Percentiles rank a stretch among this genome's conserved stretches.
Conservation (phyloP, 345 rosid genomes). For the Syzygium jambos region DNA sequence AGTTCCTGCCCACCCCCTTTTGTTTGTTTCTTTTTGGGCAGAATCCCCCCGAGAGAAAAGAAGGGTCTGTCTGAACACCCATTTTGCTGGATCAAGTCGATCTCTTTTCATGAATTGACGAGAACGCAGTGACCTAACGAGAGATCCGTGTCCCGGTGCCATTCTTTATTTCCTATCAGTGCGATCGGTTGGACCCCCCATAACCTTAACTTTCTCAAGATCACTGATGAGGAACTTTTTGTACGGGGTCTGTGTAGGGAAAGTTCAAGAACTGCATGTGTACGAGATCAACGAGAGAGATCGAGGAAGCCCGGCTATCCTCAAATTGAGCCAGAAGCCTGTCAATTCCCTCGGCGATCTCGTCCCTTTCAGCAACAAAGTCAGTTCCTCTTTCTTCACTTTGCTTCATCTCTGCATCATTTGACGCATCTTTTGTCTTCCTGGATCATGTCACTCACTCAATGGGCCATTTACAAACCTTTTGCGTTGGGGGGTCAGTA, state of each 20-base stretch:
- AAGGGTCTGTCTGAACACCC: neutral
- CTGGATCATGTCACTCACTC: neutral
- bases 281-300: conserved; percentile 92
- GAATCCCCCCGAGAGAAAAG: neutral
- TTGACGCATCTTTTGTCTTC: neutral
- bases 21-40: neutral
- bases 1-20: neutral
- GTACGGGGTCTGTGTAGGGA: conserved; percentile 15
- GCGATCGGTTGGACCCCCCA: neutral
- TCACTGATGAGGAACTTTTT: neutral
- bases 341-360: conserved; percentile 85
- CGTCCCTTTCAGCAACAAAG: conserved; percentile 83
- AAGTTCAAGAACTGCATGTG: conserved; percentile 57
- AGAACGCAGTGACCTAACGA: neutral
- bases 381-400: neutral
- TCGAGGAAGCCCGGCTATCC: conserved; percentile 73
- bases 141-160: neutral
- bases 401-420: neutral
- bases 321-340: conserved; percentile 68
- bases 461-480: neutral
- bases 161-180: neutral
- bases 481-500: neutral
- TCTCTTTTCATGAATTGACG: neutral
- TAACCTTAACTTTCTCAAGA: neutral
- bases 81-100: neutral